phyloP scores from a whole-genome alignment of 345 rosid species.

The Raphanus sativus region DNA sequence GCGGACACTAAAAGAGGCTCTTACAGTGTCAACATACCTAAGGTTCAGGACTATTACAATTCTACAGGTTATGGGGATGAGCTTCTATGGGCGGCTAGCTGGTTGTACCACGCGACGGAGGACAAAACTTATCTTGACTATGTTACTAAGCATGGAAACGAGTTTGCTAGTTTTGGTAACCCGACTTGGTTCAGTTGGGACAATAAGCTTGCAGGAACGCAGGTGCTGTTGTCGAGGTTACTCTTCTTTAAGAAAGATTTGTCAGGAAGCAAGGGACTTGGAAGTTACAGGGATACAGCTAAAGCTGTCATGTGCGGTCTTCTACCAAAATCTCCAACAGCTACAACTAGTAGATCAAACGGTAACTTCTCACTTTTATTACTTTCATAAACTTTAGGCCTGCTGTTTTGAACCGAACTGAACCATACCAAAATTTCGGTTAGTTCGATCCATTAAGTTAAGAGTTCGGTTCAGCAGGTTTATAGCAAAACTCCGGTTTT shows the following conservation, averaged over 20 bases:
- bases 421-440: too few relatives aligned
- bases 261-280: conserved; percentile 60
- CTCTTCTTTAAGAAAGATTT: conserved; percentile 69
- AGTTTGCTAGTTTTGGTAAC: conserved; percentile 71
- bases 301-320: conserved; percentile 95
- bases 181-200: conserved; percentile 99
- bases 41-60: conserved; percentile 66
- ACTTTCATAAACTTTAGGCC: not conserved
- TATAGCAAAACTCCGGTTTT: too few relatives aligned
- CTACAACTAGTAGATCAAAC: conserved; percentile 75
- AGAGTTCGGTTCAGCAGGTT: too few relatives aligned
- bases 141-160: conserved; percentile 62
- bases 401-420: too few relatives aligned
- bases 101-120: conserved; percentile 92
- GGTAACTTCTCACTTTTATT: conserved; percentile 43
- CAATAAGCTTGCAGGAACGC: conserved; percentile 89
- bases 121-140: conserved; percentile 73
- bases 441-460: too few relatives aligned
- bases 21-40: conserved; percentile 69
- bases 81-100: conserved; percentile 92
- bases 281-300: conserved; percentile 70
- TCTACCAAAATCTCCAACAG: conserved; percentile 83
- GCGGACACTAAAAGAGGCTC: conserved; percentile 66
- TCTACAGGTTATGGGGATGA: conserved; percentile 94
- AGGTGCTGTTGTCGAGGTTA: conserved; percentile 82